A percentile compares a stretch with the other conserved stretches of the same genome.
These are phyloP conservation scores for Rhizopogon vesiculosus DNA, from an alignment of 768 basidiomycete genomes.

Conservation along the genomic window DNA sequence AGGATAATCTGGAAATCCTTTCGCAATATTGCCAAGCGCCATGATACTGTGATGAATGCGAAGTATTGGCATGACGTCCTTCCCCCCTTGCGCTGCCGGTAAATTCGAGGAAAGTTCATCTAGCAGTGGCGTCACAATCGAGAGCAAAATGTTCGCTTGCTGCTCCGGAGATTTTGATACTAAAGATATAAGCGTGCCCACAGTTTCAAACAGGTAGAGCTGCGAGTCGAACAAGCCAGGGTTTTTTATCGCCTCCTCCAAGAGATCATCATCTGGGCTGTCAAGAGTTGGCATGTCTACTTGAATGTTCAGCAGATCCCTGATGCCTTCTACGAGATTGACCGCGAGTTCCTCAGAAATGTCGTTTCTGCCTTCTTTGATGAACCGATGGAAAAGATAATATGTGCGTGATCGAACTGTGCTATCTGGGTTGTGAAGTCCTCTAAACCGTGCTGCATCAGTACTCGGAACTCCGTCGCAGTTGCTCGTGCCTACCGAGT, in stretches of 20 bases:
- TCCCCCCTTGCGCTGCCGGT: conserved; percentile 49
- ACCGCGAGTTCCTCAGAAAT: conserved; percentile 69
- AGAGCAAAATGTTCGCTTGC: conserved; percentile 64
- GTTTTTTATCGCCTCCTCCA: conserved; percentile 76
- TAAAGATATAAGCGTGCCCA: conserved; percentile 80
- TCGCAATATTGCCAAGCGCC: conserved; percentile 91
- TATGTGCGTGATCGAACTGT: conserved; percentile 73
- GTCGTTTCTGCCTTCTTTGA: conserved; percentile 76
- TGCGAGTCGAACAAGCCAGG: conserved; percentile 81
- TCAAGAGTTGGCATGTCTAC: conserved; percentile 77
- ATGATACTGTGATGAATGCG: conserved; percentile 90
- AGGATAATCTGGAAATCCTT: conserved; percentile 94
- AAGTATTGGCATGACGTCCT: conserved; percentile 75
- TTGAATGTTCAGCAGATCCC: conserved; percentile 74
- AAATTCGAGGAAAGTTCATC: conserved; percentile 61
- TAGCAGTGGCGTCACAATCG: conserved; percentile 79
- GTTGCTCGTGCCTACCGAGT: conserved; percentile 48
- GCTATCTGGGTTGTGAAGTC: conserved; percentile 74
- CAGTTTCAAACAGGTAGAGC: conserved; percentile 90
- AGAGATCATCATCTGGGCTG: conserved; percentile 62
- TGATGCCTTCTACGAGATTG: conserved; percentile 65
- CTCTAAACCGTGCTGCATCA: conserved; percentile 41
- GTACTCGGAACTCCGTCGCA: background rate
- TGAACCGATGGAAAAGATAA: conserved; percentile 92
- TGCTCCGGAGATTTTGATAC: conserved; percentile 62